Conservation (phyloP, 1,284 basidiomycete species). For the Bjerkandera adusta region DNA sequence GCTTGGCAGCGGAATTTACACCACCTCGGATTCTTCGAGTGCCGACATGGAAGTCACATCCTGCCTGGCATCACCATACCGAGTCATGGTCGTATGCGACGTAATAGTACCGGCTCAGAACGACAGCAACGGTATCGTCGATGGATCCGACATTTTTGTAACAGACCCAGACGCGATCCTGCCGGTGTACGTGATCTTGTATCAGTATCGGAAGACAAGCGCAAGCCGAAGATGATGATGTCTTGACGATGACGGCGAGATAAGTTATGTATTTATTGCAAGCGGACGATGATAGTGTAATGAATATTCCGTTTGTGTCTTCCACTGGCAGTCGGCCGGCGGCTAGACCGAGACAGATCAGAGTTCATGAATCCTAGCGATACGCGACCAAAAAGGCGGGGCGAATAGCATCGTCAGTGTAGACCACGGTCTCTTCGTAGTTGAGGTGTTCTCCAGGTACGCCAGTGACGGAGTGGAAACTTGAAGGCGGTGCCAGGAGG, state of each 20-base stretch:
- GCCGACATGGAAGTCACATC: conserved; percentile 59
- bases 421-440: conserved; percentile 22
- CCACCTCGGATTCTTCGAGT: conserved; percentile 50
- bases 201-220: no score
- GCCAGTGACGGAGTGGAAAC: conserved; percentile 53
- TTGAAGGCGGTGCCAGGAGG: conserved; percentile 46
- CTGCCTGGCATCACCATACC: conserved; percentile 59
- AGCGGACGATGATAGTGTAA: no score
- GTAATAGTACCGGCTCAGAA: conserved; percentile 37
- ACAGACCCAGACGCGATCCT: conserved; percentile 43
- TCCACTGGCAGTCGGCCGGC: no score
- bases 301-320: no score
- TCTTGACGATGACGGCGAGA: no score
- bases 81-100: conserved; percentile 59
- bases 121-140: conserved; percentile 24
- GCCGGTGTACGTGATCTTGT: conserved; percentile 48
- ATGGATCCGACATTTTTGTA: conserved; percentile 44
- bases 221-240: no score
- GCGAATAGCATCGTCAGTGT: conserved; percentile 20
- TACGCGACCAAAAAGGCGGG: conserved; percentile 20
- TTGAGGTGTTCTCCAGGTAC: conserved; percentile 20
- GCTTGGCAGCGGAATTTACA: conserved; percentile 59
- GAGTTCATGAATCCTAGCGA: conserved; percentile 7
- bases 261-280: no score
- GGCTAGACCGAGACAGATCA: no score